Percentiles rank a stretch among this genome's conserved stretches.
Conservation (phyloP, 805 yeast genomes). For the Huiozyma sinensis region DNA sequence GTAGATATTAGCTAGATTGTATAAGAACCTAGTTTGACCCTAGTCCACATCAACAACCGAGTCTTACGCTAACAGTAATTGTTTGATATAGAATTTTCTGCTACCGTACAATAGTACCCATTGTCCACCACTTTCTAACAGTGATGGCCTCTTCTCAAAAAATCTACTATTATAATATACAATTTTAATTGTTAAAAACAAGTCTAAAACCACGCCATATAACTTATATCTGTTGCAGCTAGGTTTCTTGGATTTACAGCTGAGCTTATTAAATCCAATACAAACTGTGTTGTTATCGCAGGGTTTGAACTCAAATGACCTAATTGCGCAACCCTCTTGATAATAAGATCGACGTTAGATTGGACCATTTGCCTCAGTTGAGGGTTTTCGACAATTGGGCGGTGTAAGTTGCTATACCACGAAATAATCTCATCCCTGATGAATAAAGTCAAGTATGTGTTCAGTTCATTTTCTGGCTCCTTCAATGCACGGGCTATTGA, state of each 20-base stretch:
- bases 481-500: slow-evolving; percentile 79
- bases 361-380: slow-evolving; percentile 80
- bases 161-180: no score
- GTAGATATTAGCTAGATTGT: no score
- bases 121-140: no score
- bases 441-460: slow-evolving; percentile 82
- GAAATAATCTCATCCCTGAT: slow-evolving; percentile 92
- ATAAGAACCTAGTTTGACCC: no score
- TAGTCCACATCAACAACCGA: no score
- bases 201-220: slow-evolving; percentile 82
- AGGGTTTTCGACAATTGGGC: slow-evolving; percentile 72
- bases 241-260: slow-evolving; percentile 92
- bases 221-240: slow-evolving; percentile 82
- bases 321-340: slow-evolving; percentile 67
- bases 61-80: no score
- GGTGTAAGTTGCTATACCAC: slow-evolving; percentile 85
- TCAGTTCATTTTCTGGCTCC: slow-evolving; percentile 87
- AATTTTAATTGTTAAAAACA: no score
- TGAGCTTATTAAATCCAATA: slow-evolving; percentile 80
- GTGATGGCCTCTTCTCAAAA: no score
- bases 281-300: slow-evolving; percentile 72
- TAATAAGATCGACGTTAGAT: slow-evolving; percentile 75
- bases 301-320: slow-evolving; percentile 49
- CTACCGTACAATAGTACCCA: no score
- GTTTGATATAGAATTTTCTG: no score